Evolutionary conservation across 495 filamentous ascomycete genomes (phyloP), one percentile per base, ranked within the genome.

Genomic region (Penicillium atrosanguineum): DNA sequence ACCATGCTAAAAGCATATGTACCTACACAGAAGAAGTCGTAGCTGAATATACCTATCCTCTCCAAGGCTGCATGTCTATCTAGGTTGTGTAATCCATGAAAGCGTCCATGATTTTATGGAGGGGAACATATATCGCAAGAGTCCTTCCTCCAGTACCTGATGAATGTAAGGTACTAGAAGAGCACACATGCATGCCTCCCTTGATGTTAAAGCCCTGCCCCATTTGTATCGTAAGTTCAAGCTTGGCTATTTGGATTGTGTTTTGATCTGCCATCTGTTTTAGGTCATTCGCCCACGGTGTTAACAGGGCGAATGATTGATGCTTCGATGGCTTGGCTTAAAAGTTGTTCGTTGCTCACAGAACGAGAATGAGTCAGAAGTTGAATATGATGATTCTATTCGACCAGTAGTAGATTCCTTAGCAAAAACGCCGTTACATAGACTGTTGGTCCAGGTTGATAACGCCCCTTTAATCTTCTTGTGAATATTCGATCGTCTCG

Each of bases 271-370:
- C 87, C 88, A 90, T 85, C 82, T 72, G 78, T 76, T 87, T 84
- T 90, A 90, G 87, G 85, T 84, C 70, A 82, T 79, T 77, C 72
- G 79, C 78, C 81, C 80, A 88, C 74, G 74, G 80, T 64, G 59
- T 57, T 50, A 59, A 28, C 23, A 54, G 62, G 46, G 53, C 63
- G 66, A 62, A 67, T 59, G 64, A 63, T 65, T 62, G 87, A 90
- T 90, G 87, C 87, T 82, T 65, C 69, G 66, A 77, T 78, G 76
- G 57, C 45, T 39, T 41, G 38, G 16, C 38, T 19, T 19, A 4
- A 15, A 37, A 2, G 3, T 37, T 11, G 34, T 12, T 40, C 38
- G 38, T 34, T 34, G 31, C 31, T 34, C 31, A 34, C 11, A 34
- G 31, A 11, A 14, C 31, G 31, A 14, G 31, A 34, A 3, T 4